Base-by-base conservation (phyloP, 306 rosid species). In the Begonia peltatifolia region DNA sequence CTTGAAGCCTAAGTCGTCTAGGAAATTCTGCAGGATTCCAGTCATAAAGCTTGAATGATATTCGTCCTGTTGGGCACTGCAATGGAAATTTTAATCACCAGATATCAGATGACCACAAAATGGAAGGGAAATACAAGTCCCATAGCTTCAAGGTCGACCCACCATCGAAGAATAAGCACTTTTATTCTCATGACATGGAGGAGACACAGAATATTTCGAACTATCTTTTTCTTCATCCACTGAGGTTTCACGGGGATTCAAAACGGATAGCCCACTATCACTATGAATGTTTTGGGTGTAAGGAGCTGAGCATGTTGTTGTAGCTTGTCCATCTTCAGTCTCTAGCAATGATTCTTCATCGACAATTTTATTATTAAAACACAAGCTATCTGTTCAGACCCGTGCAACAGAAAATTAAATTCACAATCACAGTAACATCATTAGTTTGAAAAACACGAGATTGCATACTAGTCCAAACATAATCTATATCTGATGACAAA, bases 21-120 rank as follows among this genome's bases (percentile, higher is more conserved):
- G 99, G 99, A 56, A 92, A 92, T 38, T 92, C 99, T 0, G 99
- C 99, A 18, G 99, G 99, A 69, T 92, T 92, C 99, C 99, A 92
- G 69, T 92, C 99, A 54, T 92, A 92, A 53, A 92, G 99, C 83
- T 92, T 92, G 71, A 92, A 92, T 15, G 99, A 92, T 64, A 92
- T 69, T 60, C 99, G 94, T 62, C 99, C 99, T 65, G 99, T 86
- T 35, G 92, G 94, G 63, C 99, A 92, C 99, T 92, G 71, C 77
- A 86, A 73, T 50, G 54, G 56, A 13, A 78, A 58, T 36, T 60
- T 7, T 9, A 30, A 30, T 83, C 71, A 64, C 36, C 41, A 48
- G 10, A 15, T 18, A 55, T 50, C 61, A 55, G 30, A 22, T 9
- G 5, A 17, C 9, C 12, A 71, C 56, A 55, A 44, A 55, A 43